Base-by-base conservation (phyloP, 2,329 filamentous ascomycete genomes). In the Fusarium sp. region DNA sequence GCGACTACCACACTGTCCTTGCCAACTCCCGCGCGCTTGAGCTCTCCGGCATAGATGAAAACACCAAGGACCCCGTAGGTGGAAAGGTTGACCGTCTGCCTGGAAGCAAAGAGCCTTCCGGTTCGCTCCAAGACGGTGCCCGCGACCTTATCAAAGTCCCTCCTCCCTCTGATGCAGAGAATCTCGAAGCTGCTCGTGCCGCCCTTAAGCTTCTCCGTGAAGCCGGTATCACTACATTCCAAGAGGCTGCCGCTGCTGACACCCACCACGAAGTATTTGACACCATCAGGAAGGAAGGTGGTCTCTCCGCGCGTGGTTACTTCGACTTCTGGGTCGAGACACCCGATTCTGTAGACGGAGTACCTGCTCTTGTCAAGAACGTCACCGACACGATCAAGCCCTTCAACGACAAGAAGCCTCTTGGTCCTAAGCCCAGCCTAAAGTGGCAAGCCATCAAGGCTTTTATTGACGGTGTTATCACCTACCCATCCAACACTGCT, bases 401-500 rank as follows among this genome's bases (percentile, higher is more conserved):
- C 1, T 65, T 59, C 30, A 56, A 75, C 12, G 71, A 75, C 28
- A 64, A 66, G 12, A 43, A 39, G 1, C 16, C 57, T 6, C 45
- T 75, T 7, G 55, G 51, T 0, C 65, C 72, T 6, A 67, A 67
- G 37, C 75, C 75, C 1, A 57, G 69, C 0, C 62, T 76, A 2
- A 76, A 76, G 43, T 76, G 73, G 72, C 75, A 76, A 26, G 71
- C 75, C 3, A 58, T 76, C 60, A 76, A 76, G 65, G 68, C 71
- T 3, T 76, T 72, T 10, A 62, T 76, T 19, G 75, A 76, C 12
- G 74, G 74, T 5, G 71, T 76, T 41, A 76, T 76, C 11, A 69
- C 71, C 0, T 76, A 76, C 39, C 74, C 75, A 1, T 66, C 74
- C 26, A 76, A 75, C 28, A 76, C 75, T 0, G 75, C 73, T 1